Percentiles rank a stretch among this genome's conserved stretches.
phyloP scores from a whole-genome alignment of 352 stramenopile genomes.

The Phytophthora cryptogea region DNA sequence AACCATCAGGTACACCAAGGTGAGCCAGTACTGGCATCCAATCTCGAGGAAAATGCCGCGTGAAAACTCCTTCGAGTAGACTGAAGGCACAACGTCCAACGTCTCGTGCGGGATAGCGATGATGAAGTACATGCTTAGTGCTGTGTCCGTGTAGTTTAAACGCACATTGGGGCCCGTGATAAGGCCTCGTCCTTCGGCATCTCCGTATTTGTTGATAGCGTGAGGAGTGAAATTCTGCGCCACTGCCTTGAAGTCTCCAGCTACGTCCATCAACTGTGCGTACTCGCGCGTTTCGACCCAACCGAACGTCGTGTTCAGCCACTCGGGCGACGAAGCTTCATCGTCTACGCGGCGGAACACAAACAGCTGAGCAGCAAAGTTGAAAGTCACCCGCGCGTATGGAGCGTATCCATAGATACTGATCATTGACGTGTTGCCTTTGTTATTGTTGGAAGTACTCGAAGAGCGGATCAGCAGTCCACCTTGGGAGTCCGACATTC shows the following conservation, averaged over 20 bases:
- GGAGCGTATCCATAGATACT: constrained; percentile 56
- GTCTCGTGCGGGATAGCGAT: constrained; percentile 65
- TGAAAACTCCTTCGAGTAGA: constrained; percentile 86
- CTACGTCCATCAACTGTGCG: constrained; percentile 63
- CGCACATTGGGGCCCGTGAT: constrained; percentile 65
- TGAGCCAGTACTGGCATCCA: constrained; percentile 53
- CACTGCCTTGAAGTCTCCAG: constrained; percentile 66
- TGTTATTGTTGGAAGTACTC: constrained; percentile 77
- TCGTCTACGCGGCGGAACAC: constrained; percentile 74
- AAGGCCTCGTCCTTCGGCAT: constrained; percentile 57
- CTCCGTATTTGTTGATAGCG: constrained; percentile 76
- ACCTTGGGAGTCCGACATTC: constrained; percentile 68
- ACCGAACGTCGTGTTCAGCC: constrained; percentile 62
- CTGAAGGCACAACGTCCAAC: constrained; percentile 52
- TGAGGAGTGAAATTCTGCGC: constrained; percentile 64
- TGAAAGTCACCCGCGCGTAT: constrained; percentile 72
- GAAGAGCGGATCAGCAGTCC: constrained; percentile 68
- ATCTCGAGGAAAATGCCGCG: constrained; percentile 59
- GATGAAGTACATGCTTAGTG: constrained; percentile 87
- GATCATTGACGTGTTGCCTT: constrained; percentile 64
- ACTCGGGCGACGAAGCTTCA: constrained; percentile 57
- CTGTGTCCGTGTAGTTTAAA: constrained; percentile 60
- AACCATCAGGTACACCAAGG: constrained; percentile 47
- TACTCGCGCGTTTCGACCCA: constrained; percentile 70
- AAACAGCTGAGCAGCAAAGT: constrained; percentile 76